Percentiles rank a stretch among this genome's conserved stretches.
These are phyloP conservation scores for Lippia alba DNA, from an alignment of 305 asterid species.

Conservation along the genomic window DNA sequence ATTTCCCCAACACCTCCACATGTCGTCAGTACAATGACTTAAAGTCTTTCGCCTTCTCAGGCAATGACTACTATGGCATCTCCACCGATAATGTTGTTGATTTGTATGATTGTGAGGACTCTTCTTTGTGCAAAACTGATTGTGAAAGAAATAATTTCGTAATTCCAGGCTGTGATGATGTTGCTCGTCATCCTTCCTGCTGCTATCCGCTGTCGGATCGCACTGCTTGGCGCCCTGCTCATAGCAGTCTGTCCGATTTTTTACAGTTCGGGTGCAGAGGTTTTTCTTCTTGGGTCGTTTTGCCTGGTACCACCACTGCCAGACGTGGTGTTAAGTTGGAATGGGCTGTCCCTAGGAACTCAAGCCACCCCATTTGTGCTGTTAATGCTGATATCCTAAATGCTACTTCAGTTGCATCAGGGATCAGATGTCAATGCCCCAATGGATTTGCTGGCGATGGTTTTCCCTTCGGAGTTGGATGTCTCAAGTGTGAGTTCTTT, in stretches of 20 bases:
- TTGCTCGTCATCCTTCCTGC: conserved; percentile 51
- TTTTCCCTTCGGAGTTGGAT: conserved; percentile 57
- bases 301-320: conserved; percentile 44
- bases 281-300: conserved; percentile 62
- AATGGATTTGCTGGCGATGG: conserved; percentile 76
- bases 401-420: conserved; percentile 56
- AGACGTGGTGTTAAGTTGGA: conserved; percentile 68
- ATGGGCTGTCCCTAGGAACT: conserved; percentile 68
- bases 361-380: conserved; percentile 47
- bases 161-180: conserved; percentile 55
- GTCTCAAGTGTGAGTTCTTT: conserved; percentile 58
- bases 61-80: conserved; percentile 49
- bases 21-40: conserved; percentile 66
- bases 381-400: conserved; percentile 46
- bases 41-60: conserved; percentile 50
- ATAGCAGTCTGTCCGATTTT: conserved; percentile 48
- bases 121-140: conserved; percentile 59
- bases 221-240: conserved; percentile 49
- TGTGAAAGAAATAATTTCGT: conserved; percentile 44
- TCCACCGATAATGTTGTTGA: conserved; percentile 63
- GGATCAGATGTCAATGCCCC: conserved; percentile 60
- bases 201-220: conserved; percentile 65
- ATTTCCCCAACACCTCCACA: conserved; percentile 55
- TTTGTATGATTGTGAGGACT: conserved; percentile 73
- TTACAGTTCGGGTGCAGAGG: conserved; percentile 67